Percentiles rank a stretch among this genome's conserved stretches.
Evolutionary conservation across 495 filamentous ascomycete genomes (phyloP).

Genomic region (Annulohypoxylon bovei): DNA sequence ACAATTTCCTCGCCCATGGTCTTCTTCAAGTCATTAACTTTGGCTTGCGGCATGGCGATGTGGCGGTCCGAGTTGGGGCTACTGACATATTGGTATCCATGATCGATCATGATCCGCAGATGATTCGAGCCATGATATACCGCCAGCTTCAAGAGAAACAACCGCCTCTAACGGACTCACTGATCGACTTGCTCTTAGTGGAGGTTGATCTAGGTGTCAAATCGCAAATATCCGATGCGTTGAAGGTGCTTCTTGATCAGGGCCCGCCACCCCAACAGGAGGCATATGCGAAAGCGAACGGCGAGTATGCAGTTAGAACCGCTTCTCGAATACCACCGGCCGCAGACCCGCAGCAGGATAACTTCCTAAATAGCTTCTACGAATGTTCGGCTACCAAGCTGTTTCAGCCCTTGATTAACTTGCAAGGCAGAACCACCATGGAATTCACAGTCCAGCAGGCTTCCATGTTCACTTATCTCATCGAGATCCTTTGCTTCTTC

Average conservation of each 20-base stretch:
- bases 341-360: conserved; percentile 80
- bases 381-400: conserved; percentile 86
- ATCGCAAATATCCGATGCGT: conserved; percentile 93
- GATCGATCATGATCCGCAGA: conserved; percentile 92
- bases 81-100: conserved; percentile 94
- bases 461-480: conserved; percentile 86
- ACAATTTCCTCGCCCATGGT: conserved; percentile 87
- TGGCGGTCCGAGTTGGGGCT: conserved; percentile 86
- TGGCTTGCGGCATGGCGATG: conserved; percentile 84
- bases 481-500: conserved; percentile 95
- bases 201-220: conserved; percentile 95
- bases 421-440: conserved; percentile 71
- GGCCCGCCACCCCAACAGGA: conserved; percentile 68
- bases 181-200: conserved; percentile 90
- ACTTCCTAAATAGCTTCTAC: conserved; percentile 88
- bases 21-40: conserved; percentile 91
- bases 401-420: conserved; percentile 85
- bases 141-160: conserved; percentile 88
- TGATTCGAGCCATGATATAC: conserved; percentile 93
- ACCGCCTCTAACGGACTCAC: conserved; percentile 87
- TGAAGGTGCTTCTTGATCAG: conserved; percentile 94
- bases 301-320: conserved; percentile 75
- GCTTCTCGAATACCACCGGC: conserved; percentile 45
- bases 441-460: conserved; percentile 77
- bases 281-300: conserved; percentile 70